Base-by-base conservation (phyloP, 2,329 filamentous ascomycete genomes). In the Cladorrhinum sp. region DNA sequence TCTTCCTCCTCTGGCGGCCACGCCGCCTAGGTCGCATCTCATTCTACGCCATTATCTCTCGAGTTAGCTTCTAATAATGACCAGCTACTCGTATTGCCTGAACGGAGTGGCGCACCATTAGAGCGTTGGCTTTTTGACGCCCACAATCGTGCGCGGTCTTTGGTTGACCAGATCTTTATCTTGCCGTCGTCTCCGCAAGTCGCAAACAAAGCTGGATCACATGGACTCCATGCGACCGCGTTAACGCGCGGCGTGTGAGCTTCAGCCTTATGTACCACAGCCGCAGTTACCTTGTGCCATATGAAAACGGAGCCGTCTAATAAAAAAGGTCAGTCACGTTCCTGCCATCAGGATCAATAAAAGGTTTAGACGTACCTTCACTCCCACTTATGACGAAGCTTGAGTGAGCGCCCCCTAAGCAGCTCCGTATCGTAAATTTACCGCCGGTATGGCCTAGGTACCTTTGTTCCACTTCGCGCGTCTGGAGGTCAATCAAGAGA, bases 371-470 rank as follows among this genome's bases (percentile, higher is more conserved):
- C 79, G 69, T 77, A 92, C 91, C 90, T 82, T 97, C 92, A 69
- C 92, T 96, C 10, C 95, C 95, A 69, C 91, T 93, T 25, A 96
- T 81, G 9, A 98, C 89, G 73, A 97, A 97, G 72, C 89, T 93
- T 76, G 97, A 92, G 61, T 91, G 88, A 1, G 93, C 93, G 29
- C 95, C 95, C 18, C 95, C 95, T 75, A 97, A 95, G 0, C 82
- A 79, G 68, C 88, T 90, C 55, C 93, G 84, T 61, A 99, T 96
- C 58, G 97, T 83, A 70, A 80, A 96, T 1, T 88, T 78, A 57
- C 86, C 88, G 64, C 92, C 91, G 49, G 81, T 84, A 63, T 93
- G 89, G 0, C 92, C 93, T 16, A 85, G 79, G 71, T 90, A 98
- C 66, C 82, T 86, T 66, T 89, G 87, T 3, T 93, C 79, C n/a